phyloP scores from a whole-genome alignment of 176 grass and related monocot genomes.

The Triticum dicoccoides region DNA sequence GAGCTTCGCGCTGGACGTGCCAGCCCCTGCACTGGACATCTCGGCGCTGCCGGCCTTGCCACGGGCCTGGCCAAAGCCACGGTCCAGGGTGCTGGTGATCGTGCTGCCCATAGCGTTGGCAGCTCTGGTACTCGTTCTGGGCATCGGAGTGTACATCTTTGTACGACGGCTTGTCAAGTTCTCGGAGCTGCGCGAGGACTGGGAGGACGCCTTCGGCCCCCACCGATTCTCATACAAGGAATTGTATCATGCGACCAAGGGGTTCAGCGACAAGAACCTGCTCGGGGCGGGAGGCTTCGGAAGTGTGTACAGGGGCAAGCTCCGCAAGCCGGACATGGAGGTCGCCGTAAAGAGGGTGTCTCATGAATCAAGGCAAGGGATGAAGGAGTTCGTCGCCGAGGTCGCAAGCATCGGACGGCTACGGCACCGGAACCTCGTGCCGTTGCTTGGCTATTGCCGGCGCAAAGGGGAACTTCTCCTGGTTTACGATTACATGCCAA shows the following conservation, averaged over 20 bases:
- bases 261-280: slow-evolving; percentile 35
- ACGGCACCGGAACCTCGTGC: slow-evolving; percentile 46
- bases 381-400: slow-evolving; percentile 50
- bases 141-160: neutral
- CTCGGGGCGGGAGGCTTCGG: slow-evolving; percentile 56
- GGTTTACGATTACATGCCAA: slow-evolving; percentile 49
- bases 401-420: slow-evolving; percentile 31
- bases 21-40: neutral
- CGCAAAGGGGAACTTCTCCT: slow-evolving; percentile 53
- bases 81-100: neutral
- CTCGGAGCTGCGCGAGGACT: slow-evolving; percentile 47
- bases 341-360: slow-evolving; percentile 55
- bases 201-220: slow-evolving; percentile 40
- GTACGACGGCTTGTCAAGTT: slow-evolving; percentile 26
- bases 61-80: neutral
- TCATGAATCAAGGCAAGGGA: slow-evolving; percentile 37
- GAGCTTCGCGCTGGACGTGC: neutral
- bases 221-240: slow-evolving; percentile 55
- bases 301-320: slow-evolving; percentile 39
- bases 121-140: neutral
- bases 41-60: neutral
- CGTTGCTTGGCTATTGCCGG: slow-evolving; percentile 39
- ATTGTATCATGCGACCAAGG: slow-evolving; percentile 42
- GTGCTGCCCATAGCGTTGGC: neutral
- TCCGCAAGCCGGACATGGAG: slow-evolving; percentile 14